These are phyloP conservation scores for Clavispora phyllophila DNA, from an alignment of 805 yeast genomes.

Conservation along the genomic window DNA sequence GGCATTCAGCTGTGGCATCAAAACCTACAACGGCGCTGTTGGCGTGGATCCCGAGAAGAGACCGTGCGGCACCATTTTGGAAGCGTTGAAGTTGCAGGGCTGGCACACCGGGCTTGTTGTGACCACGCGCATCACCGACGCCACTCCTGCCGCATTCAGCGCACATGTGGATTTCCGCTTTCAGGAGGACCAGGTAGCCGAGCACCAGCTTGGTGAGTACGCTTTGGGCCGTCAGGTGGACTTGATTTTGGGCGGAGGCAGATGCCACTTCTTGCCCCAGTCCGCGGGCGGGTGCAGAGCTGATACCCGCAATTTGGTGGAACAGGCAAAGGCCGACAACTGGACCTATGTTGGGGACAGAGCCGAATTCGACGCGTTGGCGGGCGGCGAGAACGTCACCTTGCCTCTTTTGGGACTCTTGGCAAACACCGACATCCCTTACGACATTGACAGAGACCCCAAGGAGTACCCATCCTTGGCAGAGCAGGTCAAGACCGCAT, in stretches of 20 bases:
- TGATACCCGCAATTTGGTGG: conserved; percentile 65
- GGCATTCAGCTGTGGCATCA: conserved; percentile 80
- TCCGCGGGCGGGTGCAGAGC: conserved; percentile 60
- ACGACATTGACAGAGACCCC: conserved; percentile 69
- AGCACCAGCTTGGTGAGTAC: conserved; percentile 78
- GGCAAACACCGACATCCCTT: conserved; percentile 77
- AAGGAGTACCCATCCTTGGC: conserved; percentile 66
- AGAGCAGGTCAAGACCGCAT: conserved; percentile 73
- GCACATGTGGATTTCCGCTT: conserved; percentile 71
- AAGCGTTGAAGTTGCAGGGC: conserved; percentile 79
- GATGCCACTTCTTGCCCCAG: conserved; percentile 70
- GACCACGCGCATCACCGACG: conserved; percentile 88
- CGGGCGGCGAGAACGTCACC: conserved; percentile 55
- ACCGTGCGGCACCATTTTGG: conserved; percentile 89
- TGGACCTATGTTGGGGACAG: conserved; percentile 63
- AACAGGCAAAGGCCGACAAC: conserved; percentile 48
- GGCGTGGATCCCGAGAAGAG: conserved; percentile 63
- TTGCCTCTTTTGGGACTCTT: conserved; percentile 76
- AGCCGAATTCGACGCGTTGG: conserved; percentile 48
- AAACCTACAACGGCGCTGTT: conserved; percentile 86
- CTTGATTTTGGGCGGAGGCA: conserved; percentile 86
- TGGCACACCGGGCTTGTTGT: conserved; percentile 86
- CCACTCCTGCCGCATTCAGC: conserved; percentile 89
- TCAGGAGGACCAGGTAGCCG: conserved; percentile 82
- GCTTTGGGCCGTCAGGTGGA: conserved; percentile 78